A percentile compares a stretch with the other conserved stretches of the same genome.
These are phyloP conservation scores for Biscogniauxia marginata DNA, from an alignment of 2,329 filamentous ascomycete genomes.

Conservation along the genomic window DNA sequence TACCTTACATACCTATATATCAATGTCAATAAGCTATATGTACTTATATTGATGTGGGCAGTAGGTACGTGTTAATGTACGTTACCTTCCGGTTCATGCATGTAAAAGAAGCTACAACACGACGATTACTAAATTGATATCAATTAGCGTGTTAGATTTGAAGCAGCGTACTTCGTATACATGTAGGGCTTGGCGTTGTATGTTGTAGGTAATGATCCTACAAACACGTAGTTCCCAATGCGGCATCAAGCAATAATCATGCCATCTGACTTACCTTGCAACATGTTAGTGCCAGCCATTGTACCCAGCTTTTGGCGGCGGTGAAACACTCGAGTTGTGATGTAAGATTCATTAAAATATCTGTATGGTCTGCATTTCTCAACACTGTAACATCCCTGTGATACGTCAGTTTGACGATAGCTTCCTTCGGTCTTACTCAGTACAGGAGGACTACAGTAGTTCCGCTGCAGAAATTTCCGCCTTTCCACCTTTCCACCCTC, in stretches of 20 bases:
- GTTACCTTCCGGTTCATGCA: too few relatives aligned
- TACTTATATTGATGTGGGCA: too few relatives aligned
- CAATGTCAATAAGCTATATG: too few relatives aligned
- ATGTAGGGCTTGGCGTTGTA: too few relatives aligned
- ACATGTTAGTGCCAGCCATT: background rate
- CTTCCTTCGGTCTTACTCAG: background rate
- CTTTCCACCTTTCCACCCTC: background rate
- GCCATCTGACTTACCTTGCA: too few relatives aligned
- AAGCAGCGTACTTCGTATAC: background rate
- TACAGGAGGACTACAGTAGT: background rate
- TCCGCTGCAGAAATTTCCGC: background rate
- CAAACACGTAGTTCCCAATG: too few relatives aligned
- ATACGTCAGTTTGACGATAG: background rate
- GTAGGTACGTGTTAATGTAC: too few relatives aligned
- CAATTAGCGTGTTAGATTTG: background rate
- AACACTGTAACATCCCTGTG: background rate
- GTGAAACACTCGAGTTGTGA: background rate
- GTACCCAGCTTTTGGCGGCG: background rate
- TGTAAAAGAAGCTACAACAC: too few relatives aligned
- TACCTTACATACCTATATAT: too few relatives aligned
- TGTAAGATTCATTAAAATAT: background rate
- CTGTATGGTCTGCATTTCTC: background rate
- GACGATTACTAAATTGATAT: background rate
- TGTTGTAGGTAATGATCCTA: too few relatives aligned
- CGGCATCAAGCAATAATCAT: too few relatives aligned